These are phyloP conservation scores for Aaosphaeria pasadenensis DNA, from an alignment of 2,329 filamentous ascomycete genomes.

Conservation along the genomic window DNA sequence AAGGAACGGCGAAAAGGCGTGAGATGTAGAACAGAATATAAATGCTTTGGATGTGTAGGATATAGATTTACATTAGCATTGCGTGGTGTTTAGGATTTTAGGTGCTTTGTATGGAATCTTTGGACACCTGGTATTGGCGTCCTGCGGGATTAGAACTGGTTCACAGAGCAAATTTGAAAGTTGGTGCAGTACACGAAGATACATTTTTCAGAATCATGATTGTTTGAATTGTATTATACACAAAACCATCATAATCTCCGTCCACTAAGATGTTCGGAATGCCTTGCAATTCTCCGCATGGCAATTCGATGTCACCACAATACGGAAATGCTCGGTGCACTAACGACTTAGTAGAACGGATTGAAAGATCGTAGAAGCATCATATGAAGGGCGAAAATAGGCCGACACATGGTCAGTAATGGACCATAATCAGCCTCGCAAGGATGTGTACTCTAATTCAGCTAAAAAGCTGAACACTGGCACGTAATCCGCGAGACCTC, in stretches of 20 bases:
- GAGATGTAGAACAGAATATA: neutral
- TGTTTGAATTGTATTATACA: neutral
- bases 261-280: too few relatives aligned
- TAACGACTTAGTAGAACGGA: too few relatives aligned
- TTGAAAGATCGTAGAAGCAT: too few relatives aligned
- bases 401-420: too few relatives aligned
- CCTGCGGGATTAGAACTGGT: neutral
- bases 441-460: too few relatives aligned
- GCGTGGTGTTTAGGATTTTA: slow-evolving; percentile 3
- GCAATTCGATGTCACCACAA: too few relatives aligned
- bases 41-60: neutral
- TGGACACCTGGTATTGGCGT: neutral
- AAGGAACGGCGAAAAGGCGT: slow-evolving; percentile 11
- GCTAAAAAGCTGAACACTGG: too few relatives aligned
- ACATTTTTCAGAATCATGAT: neutral
- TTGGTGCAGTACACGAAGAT: neutral
- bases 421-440: too few relatives aligned
- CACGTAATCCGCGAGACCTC: too few relatives aligned
- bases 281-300: too few relatives aligned
- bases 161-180: neutral
- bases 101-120: neutral
- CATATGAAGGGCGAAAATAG: too few relatives aligned
- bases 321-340: too few relatives aligned
- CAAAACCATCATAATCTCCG: neutral
- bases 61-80: neutral